Evolutionary conservation across 257 asterid genomes (phyloP), one percentile per base, ranked within the genome.

Genomic region (Jacaranda copaia): DNA sequence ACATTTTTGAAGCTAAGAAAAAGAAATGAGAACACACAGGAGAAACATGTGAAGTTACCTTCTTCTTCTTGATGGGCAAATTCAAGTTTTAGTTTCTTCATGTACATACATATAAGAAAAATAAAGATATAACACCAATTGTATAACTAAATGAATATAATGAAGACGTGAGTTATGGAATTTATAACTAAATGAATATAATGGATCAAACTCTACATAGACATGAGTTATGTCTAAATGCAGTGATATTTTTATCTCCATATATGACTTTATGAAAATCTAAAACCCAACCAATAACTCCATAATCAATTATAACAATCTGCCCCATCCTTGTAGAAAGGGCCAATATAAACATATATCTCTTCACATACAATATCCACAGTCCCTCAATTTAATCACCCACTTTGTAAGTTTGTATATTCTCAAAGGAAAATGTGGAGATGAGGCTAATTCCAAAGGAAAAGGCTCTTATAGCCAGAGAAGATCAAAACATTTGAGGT

Each of bases 31-130:
- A 42, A 19, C 25, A 38, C n/a, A 80, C 69, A 61, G 39, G 72
- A 80, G 65, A 57, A 18, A 38, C 36, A 62, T 35, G 73, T 12
- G 70, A 2, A 51, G 20, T 53, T 75, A 87, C 88, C 88, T 82
- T 59, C 60, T n/a, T n/a, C n/a, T 68, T 70, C 73, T 35, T 49
- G 48, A 25, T 43, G 72, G 59, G 77, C 15, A 76, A 73, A 43
- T 68, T 64, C 42, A 32, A 74, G 74, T n/a, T 42, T 42, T 53
- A 68, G 52, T 19, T 36, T 45, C 39, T 65, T 81, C 79, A 64
- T 38, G 73, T 51, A 68, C 6, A 36, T 35, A 49, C n/a, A 16
- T 15, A 68, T 10, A 70, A 25, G 19, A 59, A 38, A 8, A 6
- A 6, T 4, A 52, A 32, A 25, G 55, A 74, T 63, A 79, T 49